Evolutionary conservation across 441 rosid genomes (phyloP).

Genomic region (Pelargonium cotyledonis): DNA sequence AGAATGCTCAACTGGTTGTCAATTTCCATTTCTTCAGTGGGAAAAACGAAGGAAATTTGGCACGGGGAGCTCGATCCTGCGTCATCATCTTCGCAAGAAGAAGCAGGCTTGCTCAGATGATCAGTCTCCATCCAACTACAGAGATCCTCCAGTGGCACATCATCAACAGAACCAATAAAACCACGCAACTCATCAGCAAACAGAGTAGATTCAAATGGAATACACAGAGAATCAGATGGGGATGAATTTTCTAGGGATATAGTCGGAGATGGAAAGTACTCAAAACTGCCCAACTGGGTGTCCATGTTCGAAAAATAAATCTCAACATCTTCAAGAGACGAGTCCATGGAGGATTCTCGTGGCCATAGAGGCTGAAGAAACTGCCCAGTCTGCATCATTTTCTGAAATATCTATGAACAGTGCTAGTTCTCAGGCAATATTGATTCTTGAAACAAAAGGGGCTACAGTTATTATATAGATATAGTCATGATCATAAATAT

Average conservation of each 20-base stretch:
- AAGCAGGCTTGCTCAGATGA: too few relatives aligned
- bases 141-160: constrained; percentile 13
- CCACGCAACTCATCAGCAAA: constrained; percentile 3
- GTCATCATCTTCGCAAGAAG: background rate
- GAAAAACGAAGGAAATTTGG: constrained; percentile 18
- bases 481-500: constrained; percentile 12
- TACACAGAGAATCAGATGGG: constrained; percentile 18
- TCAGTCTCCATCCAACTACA: constrained; percentile 16
- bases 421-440: background rate
- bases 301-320: constrained; percentile 14
- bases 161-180: background rate
- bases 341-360: constrained; percentile 10
- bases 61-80: constrained; percentile 2
- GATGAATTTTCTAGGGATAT: constrained; percentile 16
- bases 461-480: background rate
- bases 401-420: constrained; percentile 1
- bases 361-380: constrained; percentile 15
- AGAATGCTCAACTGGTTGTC: constrained; percentile 23
- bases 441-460: constrained; percentile 2
- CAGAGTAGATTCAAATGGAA: constrained; percentile 5
- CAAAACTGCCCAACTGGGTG: constrained; percentile 15
- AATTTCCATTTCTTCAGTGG: constrained; percentile 23
- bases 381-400: constrained; percentile 16
- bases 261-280: constrained; percentile 19
- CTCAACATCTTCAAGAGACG: constrained; percentile 17